Evolutionary conservation across 176 grass and related monocot species (phyloP).

Genomic region (Elymus sibiricus): DNA sequence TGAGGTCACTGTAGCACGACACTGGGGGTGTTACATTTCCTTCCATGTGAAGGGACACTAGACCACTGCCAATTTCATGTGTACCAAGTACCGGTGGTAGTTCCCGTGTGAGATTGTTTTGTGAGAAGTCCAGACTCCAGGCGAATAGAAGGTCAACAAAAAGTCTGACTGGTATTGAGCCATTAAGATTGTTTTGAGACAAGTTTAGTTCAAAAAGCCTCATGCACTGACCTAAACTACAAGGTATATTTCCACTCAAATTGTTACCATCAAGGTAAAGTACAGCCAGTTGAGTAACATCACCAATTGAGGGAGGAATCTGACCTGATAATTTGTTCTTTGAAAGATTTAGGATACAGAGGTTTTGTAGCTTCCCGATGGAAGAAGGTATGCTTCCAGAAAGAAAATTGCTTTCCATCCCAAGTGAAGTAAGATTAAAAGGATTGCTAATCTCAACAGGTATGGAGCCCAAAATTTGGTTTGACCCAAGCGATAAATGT

Average conservation of each 20-base stretch:
- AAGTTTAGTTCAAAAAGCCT: constrained; percentile 39
- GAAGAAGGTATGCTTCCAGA: constrained; percentile 34
- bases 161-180: not conserved
- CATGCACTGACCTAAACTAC: constrained; percentile 22
- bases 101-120: not conserved
- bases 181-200: constrained; percentile 7
- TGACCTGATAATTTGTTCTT: constrained; percentile 52
- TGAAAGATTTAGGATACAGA: constrained; percentile 35
- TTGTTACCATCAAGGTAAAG: constrained; percentile 34
- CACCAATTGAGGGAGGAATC: constrained; percentile 32
- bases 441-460: constrained; percentile 27
- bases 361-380: constrained; percentile 22
- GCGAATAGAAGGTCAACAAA: not conserved
- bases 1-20: too few relatives aligned
- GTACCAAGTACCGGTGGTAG: not conserved
- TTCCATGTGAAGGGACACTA: constrained; percentile 2
- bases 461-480: constrained; percentile 14
- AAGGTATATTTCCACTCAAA: constrained; percentile 42
- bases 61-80: not conserved
- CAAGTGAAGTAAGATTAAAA: constrained; percentile 26
- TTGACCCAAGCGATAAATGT: constrained; percentile 5
- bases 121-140: not conserved
- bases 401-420: constrained; percentile 45
- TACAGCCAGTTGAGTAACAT: constrained; percentile 25
- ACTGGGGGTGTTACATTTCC: too few relatives aligned